phyloP scores from a whole-genome alignment of 2,329 filamentous ascomycete genomes.

The Pseudogymnoascus sp. region DNA sequence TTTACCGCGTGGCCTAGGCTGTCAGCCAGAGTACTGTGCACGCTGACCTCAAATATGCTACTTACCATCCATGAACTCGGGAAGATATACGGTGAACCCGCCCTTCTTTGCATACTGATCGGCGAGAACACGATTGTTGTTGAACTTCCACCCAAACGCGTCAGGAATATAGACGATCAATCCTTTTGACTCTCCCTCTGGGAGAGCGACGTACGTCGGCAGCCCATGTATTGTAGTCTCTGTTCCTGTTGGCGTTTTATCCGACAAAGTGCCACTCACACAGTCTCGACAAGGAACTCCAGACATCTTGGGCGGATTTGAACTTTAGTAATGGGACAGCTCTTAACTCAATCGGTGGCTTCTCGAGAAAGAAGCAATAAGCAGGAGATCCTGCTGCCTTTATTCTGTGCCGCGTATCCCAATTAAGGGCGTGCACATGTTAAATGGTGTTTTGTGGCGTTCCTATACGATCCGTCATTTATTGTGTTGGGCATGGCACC shows the following conservation, averaged over 20 bases:
- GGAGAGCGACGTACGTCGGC: slow-evolving; percentile 37
- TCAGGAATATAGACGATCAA: slow-evolving; percentile 45
- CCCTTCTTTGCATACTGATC: slow-evolving; percentile 43
- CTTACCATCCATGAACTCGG: slow-evolving; percentile 45
- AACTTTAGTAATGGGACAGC: neutral
- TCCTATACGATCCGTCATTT: neutral
- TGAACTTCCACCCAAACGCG: slow-evolving; percentile 44
- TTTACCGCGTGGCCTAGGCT: slow-evolving; percentile 18
- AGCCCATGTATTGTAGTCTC: slow-evolving; percentile 38
- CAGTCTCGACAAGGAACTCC: slow-evolving; percentile 24
- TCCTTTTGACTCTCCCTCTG: slow-evolving; percentile 32
- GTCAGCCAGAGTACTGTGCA: slow-evolving; percentile 1
- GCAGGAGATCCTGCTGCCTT: neutral
- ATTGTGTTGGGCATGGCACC: neutral
- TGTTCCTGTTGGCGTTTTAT: slow-evolving; percentile 34
- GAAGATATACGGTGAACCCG: slow-evolving; percentile 40
- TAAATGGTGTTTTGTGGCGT: neutral
- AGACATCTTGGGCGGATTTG: neutral
- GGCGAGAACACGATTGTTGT: slow-evolving; percentile 42
- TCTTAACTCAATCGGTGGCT: neutral
- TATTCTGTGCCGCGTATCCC: neutral
- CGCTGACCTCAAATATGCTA: neutral
- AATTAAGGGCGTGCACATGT: neutral
- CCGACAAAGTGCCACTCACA: slow-evolving; percentile 35
- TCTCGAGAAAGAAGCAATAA: neutral